A percentile compares a stretch with the other conserved stretches of the same genome.
Evolutionary conservation across 345 rosid species (phyloP).

Genomic region (Melaleuca alternifolia): DNA sequence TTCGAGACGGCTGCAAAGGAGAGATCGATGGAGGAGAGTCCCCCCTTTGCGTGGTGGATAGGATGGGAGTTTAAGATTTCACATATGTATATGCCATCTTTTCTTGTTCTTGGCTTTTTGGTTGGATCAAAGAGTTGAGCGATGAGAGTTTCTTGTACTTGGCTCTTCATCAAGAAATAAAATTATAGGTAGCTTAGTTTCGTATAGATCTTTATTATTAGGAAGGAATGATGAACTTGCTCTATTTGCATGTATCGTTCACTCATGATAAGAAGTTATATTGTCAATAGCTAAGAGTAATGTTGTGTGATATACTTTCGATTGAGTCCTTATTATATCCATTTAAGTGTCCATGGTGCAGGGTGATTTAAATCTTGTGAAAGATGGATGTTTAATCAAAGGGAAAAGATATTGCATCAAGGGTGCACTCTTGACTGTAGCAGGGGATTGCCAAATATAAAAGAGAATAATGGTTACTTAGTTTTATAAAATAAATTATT

Average conservation of each 20-base stretch:
- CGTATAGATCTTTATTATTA: not conserved
- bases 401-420: no score
- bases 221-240: not conserved
- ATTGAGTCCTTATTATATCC: not conserved
- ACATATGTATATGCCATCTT: not conserved
- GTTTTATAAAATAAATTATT: no score
- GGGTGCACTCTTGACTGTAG: no score
- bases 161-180: not conserved
- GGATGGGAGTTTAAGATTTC: conserved; percentile 41
- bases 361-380: not conserved
- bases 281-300: not conserved
- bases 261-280: no score
- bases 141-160: not conserved
- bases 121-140: not conserved
- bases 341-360: not conserved
- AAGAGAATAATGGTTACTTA: not conserved
- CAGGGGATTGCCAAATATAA: no score
- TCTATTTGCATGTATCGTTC: not conserved
- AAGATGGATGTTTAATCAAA: not conserved
- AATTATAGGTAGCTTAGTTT: not conserved
- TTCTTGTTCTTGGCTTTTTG: not conserved
- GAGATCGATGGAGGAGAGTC: conserved; percentile 49
- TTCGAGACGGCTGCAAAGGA: conserved; percentile 50
- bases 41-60: conserved; percentile 57
- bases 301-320: not conserved